Percentiles rank a stretch among this genome's conserved stretches.
Evolutionary conservation across 2,329 filamentous ascomycete genomes (phyloP).

Genomic region (Ophiosphaerella herpotricha): DNA sequence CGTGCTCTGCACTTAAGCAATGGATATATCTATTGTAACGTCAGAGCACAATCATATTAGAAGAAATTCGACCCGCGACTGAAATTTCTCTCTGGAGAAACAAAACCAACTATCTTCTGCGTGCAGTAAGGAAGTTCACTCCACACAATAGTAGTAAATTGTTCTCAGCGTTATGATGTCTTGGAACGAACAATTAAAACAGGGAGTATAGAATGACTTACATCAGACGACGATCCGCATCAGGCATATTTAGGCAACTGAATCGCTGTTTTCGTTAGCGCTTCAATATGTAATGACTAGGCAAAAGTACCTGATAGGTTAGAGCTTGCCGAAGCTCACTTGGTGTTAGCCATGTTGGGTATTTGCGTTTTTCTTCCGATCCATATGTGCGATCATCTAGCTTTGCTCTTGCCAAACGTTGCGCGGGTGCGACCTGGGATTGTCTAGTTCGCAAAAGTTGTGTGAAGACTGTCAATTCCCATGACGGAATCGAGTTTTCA

Average conservation of each 20-base stretch:
- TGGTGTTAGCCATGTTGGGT: too few relatives aligned
- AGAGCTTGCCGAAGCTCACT: not conserved
- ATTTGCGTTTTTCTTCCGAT: too few relatives aligned
- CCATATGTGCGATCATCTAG: conserved; percentile 4
- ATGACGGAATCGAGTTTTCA: not conserved
- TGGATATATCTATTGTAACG: too few relatives aligned
- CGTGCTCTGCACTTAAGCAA: too few relatives aligned
- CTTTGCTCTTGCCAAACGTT: conserved; percentile 4
- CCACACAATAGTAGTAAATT: too few relatives aligned
- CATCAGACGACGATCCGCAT: conserved; percentile 12
- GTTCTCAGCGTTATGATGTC: too few relatives aligned
- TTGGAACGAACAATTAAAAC: too few relatives aligned
- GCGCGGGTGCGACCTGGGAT: not conserved
- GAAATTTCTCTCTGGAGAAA: too few relatives aligned
- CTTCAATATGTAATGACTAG: not conserved
- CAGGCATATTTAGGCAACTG: not conserved
- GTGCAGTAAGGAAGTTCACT: too few relatives aligned
- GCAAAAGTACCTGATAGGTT: not conserved
- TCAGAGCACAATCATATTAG: too few relatives aligned
- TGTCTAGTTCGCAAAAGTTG: not conserved
- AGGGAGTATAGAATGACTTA: not conserved
- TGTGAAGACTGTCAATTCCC: not conserved
- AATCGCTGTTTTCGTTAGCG: not conserved
- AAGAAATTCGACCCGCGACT: too few relatives aligned
- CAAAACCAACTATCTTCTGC: too few relatives aligned